Conservation (phyloP, 2,329 filamentous ascomycete genomes). For the Fusarium sp. region DNA sequence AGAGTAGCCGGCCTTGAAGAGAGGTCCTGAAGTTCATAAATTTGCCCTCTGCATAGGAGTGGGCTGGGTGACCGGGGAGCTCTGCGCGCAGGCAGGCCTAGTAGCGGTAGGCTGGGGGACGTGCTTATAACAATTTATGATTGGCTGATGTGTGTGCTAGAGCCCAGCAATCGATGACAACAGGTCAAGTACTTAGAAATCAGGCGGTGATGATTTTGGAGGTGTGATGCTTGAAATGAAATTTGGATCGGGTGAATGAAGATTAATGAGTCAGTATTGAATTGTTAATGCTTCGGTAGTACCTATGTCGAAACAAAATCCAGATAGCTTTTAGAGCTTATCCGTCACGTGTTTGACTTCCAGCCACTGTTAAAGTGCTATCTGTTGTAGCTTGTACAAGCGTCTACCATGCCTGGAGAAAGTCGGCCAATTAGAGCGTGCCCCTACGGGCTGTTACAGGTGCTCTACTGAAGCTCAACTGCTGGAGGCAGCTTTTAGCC, state of each 20-base stretch:
- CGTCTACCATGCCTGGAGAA: not conserved
- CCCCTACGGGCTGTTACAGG: conserved; percentile 3
- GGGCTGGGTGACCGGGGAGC: conserved; percentile 38
- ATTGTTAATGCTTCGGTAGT: conserved; percentile 7
- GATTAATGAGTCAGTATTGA: not conserved
- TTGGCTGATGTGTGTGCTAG: conserved; percentile 36
- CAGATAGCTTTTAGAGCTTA: conserved; percentile 40
- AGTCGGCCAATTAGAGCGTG: conserved; percentile 46
- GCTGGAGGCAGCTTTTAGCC: conserved; percentile 65
- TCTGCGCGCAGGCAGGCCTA: conserved; percentile 35
- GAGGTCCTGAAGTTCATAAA: conserved; percentile 47
- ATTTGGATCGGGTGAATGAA: not conserved
- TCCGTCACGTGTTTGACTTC: conserved; percentile 46
- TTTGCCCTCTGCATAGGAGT: conserved; percentile 45
- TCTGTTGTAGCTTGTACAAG: not conserved
- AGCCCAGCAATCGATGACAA: conserved; percentile 15
- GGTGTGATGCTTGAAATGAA: not conserved
- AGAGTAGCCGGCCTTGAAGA: conserved; percentile 52
- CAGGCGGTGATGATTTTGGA: conserved; percentile 6
- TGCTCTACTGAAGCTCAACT: conserved; percentile 44
- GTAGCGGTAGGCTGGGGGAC: conserved; percentile 42
- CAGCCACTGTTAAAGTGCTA: conserved; percentile 22
- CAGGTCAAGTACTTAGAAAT: conserved; percentile 12
- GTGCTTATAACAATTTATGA: conserved; percentile 38
- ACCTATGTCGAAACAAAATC: not conserved